These are phyloP conservation scores for Dentipellis sp. DNA, from an alignment of 768 basidiomycete genomes.

Conservation along the genomic window DNA sequence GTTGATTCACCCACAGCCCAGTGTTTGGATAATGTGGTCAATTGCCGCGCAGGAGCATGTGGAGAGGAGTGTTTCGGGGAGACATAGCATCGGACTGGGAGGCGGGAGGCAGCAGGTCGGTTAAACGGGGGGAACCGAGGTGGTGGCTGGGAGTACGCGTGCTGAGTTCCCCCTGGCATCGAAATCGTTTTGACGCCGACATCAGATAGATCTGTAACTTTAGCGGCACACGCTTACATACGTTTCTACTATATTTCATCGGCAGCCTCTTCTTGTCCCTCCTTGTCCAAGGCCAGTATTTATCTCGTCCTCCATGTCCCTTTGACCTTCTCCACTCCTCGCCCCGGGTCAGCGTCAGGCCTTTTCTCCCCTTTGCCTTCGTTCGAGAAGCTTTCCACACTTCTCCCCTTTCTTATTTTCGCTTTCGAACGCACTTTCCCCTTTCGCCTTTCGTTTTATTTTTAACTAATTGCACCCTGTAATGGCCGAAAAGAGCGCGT, in stretches of 20 bases:
- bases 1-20: no score
- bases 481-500: constrained; percentile 14
- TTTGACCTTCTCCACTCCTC: background rate
- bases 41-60: no score
- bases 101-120: no score
- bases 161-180: background rate
- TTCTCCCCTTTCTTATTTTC: background rate
- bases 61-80: no score
- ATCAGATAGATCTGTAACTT: background rate
- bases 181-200: background rate
- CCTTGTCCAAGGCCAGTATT: background rate
- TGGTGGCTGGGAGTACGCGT: background rate
- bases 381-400: background rate
- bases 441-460: constrained; percentile 10
- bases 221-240: background rate
- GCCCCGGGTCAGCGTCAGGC: background rate
- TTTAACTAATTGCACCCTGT: constrained; percentile 9
- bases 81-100: no score
- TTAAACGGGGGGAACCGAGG: background rate
- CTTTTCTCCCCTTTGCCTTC: background rate
- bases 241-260: background rate
- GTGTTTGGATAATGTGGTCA: no score
- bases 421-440: constrained; percentile 1
- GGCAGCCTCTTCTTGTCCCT: background rate
- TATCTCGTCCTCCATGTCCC: background rate